Evolutionary conservation across 305 asterid genomes (phyloP).

Genomic region (Rubia balearica): DNA sequence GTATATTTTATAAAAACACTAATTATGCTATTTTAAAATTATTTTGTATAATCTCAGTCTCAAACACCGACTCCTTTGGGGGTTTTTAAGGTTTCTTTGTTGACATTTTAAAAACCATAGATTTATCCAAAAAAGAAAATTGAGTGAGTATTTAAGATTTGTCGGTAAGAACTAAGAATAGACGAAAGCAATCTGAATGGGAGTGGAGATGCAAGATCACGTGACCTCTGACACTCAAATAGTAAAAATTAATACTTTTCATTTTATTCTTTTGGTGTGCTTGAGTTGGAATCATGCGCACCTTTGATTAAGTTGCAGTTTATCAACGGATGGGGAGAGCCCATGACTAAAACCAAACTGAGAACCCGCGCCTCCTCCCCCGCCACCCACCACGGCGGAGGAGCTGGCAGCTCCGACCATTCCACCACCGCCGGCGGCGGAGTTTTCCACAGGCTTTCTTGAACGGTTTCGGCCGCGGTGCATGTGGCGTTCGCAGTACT

Average conservation of each 20-base stretch:
- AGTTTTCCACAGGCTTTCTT: slow-evolving; percentile 98
- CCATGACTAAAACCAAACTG: slow-evolving; percentile 40
- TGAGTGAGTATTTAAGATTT: background rate
- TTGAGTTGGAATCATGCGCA: slow-evolving; percentile 14
- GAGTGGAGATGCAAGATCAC: background rate
- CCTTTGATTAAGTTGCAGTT: slow-evolving; percentile 58
- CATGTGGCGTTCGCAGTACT: slow-evolving; percentile 86
- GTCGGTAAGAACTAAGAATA: background rate
- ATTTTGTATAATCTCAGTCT: no score
- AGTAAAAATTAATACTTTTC: background rate
- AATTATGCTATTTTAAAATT: no score
- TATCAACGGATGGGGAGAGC: slow-evolving; percentile 55
- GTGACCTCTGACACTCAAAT: background rate
- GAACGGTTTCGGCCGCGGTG: slow-evolving; percentile 93
- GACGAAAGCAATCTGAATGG: background rate
- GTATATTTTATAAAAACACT: no score
- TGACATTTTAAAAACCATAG: no score
- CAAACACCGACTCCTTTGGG: no score
- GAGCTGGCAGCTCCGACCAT: slow-evolving; percentile 24
- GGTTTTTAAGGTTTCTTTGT: no score
- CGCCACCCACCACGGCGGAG: slow-evolving; percentile 16
- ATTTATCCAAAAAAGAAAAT: background rate
- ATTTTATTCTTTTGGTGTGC: slow-evolving; percentile 2
- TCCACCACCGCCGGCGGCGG: slow-evolving; percentile 27
- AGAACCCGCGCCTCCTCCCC: slow-evolving; percentile 9